Evolutionary conservation across 225 moss, liverwort and hornwort genomes (phyloP), one percentile per base, ranked within the genome.

Genomic region (Marchantia paleacea): DNA sequence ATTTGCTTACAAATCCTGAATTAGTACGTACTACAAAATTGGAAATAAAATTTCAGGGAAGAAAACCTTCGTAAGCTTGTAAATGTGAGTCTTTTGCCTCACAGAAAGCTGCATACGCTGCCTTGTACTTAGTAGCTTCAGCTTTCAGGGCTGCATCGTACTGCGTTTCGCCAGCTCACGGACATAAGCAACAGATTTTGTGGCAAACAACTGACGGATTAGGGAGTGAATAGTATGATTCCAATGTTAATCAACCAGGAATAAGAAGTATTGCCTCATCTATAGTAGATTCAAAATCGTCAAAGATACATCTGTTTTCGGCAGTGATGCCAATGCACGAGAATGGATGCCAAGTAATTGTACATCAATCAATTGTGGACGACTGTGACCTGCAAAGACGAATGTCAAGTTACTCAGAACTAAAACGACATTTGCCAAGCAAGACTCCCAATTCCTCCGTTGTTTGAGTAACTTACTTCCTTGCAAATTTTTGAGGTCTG

Each of bases 51-150:
- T 39, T 57, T 4, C 57, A 12, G 57, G 57, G 26, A 24, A 65
- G 69, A 30, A 69, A 12, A 89, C 89, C 89, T 70, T 87, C 83
- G 78, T 87, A 89, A 55, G 83, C 80, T 82, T 85, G 83, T 76
- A 89, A 67, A 66, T 89, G 89, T 50, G 79, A 64, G 62, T 83
- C 81, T 63, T 82, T 89, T 29, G 79, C 81, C 18, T 76, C 81
- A 69, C 81, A 89, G 72, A 89, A 89, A 31, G 85, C 77, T 26
- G 87, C 87, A 64, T 83, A 89, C 3, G 85, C 81, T 50, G 31
- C 73, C 52, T 86, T 85, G 52, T 83, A 85, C 82, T 87, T 89
- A 7, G 76, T 66, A 22, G 83, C 81, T 84, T 89, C 83, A 52
- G 79, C 76, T 60, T 85, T 85, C 53, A 87, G 25, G 20, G 78